These are phyloP conservation scores for Vitis riparia DNA, from an alignment of 164 flowering plant species.

Conservation along the genomic window DNA sequence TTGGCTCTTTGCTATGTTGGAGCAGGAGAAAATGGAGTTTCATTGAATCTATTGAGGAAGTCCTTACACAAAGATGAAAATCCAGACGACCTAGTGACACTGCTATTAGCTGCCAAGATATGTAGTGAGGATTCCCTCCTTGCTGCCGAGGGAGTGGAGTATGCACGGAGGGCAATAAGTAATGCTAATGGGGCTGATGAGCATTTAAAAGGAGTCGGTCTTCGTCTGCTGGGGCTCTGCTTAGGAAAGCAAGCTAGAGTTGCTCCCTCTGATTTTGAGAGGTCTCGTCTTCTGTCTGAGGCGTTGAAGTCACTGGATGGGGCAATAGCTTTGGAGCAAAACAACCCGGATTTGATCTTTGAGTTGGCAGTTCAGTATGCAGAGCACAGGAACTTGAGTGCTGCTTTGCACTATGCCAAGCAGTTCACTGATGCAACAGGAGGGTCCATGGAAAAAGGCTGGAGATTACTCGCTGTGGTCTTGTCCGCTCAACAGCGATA, in stretches of 20 bases:
- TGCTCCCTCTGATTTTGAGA: slow-evolving; percentile 76
- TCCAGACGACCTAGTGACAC: slow-evolving; percentile 64
- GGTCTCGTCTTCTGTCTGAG: slow-evolving; percentile 78
- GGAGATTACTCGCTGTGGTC: slow-evolving; percentile 89
- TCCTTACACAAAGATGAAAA: slow-evolving; percentile 70
- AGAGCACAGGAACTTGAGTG: slow-evolving; percentile 70
- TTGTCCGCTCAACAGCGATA: slow-evolving; percentile 84
- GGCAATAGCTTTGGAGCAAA: slow-evolving; percentile 55
- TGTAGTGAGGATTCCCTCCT: slow-evolving; percentile 70
- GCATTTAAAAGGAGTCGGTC: slow-evolving; percentile 76
- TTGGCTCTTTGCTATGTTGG: slow-evolving; percentile 80
- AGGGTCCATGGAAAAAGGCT: slow-evolving; percentile 79
- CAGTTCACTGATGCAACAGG: slow-evolving; percentile 83
- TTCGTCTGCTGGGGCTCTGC: slow-evolving; percentile 79
- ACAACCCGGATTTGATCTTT: slow-evolving; percentile 66
- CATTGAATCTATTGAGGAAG: slow-evolving; percentile 80
- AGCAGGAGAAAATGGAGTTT: slow-evolving; percentile 57
- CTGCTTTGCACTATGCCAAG: slow-evolving; percentile 80
- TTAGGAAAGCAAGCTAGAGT: slow-evolving; percentile 78
- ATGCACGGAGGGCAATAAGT: slow-evolving; percentile 71
- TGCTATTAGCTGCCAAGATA: slow-evolving; percentile 76
- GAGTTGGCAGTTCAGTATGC: slow-evolving; percentile 84
- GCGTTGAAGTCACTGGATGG: slow-evolving; percentile 77
- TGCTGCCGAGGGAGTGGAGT: slow-evolving; percentile 82
- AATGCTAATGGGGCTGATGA: slow-evolving; percentile 45